Base-by-base conservation (phyloP, 108 stramenopile genomes). In the Parmales sp. region DNA sequence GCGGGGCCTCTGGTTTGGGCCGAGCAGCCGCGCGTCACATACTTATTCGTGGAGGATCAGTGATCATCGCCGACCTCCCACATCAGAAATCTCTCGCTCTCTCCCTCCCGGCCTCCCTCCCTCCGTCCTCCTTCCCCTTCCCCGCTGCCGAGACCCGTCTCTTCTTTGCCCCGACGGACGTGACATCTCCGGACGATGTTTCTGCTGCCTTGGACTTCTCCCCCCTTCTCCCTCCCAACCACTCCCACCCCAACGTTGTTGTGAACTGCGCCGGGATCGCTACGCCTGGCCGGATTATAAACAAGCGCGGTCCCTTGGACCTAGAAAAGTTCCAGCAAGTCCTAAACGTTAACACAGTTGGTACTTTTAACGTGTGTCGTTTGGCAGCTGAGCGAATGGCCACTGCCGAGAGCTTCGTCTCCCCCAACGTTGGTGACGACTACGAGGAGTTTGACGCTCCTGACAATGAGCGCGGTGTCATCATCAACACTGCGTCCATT, bases 261-360 rank as follows among this genome's bases (percentile, higher is more conserved):
- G 78, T 98, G 5, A 94, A 88, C 76, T 98, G 95, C 66, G 97
- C 97, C 7, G 97, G 97, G 22, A 85, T 96, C 54, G 94, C 81
- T 0, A 69, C 76, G 9, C 92, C 97, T 1, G 67, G 66, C 45
- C 86, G 84, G 65, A 88, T 81, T 13, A 69, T 94, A 77, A 83
- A 76, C 46, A 78, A 73, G 77, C 77, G 45, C 51, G 87, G 51
- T 48, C 80, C 66, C 66, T 86, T 76, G 48, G 65, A 37, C 39
- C 69, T 51, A 69, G 83, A 66, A 26, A 54, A 69, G 28, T 88
- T 90, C 72, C 69, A 71, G 22, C 74, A 77, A 31, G 83, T 88
- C 19, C 67, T 98, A 20, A 45, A 78, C 4, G 88, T 96, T 1
- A 98, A 98, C 64, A 78, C 87, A 0, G 69, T 86, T 38, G 95